phyloP scores from a whole-genome alignment of 148 eudicot species.

The Fallopia convolvulus region DNA sequence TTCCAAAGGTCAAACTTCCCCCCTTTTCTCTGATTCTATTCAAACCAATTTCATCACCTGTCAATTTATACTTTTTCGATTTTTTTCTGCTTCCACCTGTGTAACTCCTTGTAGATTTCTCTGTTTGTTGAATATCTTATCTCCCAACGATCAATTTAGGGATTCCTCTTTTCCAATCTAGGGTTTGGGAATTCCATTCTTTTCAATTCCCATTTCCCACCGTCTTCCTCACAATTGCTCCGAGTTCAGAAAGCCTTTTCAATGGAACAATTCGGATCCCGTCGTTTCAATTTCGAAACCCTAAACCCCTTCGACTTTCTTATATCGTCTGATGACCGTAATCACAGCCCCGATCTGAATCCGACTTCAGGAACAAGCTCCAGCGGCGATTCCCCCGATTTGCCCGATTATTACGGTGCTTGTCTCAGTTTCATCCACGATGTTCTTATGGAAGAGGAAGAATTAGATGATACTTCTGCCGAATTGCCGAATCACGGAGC shows the following conservation, averaged over 20 bases:
- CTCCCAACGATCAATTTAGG: neutral
- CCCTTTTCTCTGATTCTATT: neutral
- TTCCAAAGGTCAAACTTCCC: conserved; percentile 5
- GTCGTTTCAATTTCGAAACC: conserved; percentile 3
- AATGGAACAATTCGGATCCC: neutral
- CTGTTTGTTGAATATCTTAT: neutral
- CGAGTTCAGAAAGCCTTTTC: neutral
- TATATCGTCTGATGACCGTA: neutral
- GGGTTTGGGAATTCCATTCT: neutral
- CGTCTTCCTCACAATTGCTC: too few relatives aligned
- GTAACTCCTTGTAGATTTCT: neutral
- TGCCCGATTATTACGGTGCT: conserved; percentile 25
- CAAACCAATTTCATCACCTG: neutral
- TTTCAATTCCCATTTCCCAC: neutral
- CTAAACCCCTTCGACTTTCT: neutral
- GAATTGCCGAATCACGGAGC: conserved; percentile 31
- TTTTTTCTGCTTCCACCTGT: neutral
- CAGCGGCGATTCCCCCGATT: neutral
- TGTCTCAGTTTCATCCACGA: conserved; percentile 34
- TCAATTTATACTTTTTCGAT: neutral
- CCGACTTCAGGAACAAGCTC: conserved; percentile 3
- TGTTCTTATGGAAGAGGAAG: conserved; percentile 45
- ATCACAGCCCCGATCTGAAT: conserved; percentile 3
- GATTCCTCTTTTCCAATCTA: neutral
- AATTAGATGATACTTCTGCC: conserved; percentile 26